These are phyloP conservation scores for Erythrobasidium hasegawianum DNA, from an alignment of 1,284 basidiomycete genomes.

Conservation along the genomic window DNA sequence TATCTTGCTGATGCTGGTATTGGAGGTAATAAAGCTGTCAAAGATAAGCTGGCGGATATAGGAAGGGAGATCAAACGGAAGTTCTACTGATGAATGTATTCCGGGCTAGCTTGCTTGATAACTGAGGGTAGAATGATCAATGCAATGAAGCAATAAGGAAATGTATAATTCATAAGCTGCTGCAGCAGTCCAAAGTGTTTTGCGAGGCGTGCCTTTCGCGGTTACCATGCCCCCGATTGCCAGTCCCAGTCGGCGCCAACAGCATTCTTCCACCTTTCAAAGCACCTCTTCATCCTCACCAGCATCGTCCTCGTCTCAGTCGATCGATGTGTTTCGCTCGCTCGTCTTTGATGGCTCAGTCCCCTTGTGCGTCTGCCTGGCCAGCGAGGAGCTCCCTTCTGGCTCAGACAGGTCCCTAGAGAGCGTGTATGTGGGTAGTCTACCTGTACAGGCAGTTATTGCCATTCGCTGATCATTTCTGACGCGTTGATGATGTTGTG, in stretches of 20 bases:
- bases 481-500: background rate
- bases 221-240: background rate
- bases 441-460: slow-evolving; percentile 45
- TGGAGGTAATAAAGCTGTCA: slow-evolving; percentile 16
- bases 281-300: background rate
- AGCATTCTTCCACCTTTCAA: slow-evolving; percentile 22
- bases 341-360: slow-evolving; percentile 80
- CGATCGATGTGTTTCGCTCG: slow-evolving; percentile 59
- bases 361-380: slow-evolving; percentile 75
- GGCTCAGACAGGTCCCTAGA: slow-evolving; percentile 79
- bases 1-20: slow-evolving; percentile 37
- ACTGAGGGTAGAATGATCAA: background rate
- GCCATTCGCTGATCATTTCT: background rate
- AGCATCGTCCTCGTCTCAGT: slow-evolving; percentile 7
- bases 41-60: slow-evolving; percentile 36
- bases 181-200: too few species aligned
- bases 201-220: background rate
- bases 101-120: background rate
- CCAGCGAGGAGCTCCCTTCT: slow-evolving; percentile 75
- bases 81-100: slow-evolving; percentile 18
- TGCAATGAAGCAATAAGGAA: background rate
- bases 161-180: too few species aligned
- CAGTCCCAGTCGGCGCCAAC: slow-evolving; percentile 26
- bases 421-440: slow-evolving; percentile 61
- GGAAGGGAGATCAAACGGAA: slow-evolving; percentile 36